Evolutionary conservation across 139 green algal species (phyloP).

Genomic region (Haematococcus lacustris): DNA sequence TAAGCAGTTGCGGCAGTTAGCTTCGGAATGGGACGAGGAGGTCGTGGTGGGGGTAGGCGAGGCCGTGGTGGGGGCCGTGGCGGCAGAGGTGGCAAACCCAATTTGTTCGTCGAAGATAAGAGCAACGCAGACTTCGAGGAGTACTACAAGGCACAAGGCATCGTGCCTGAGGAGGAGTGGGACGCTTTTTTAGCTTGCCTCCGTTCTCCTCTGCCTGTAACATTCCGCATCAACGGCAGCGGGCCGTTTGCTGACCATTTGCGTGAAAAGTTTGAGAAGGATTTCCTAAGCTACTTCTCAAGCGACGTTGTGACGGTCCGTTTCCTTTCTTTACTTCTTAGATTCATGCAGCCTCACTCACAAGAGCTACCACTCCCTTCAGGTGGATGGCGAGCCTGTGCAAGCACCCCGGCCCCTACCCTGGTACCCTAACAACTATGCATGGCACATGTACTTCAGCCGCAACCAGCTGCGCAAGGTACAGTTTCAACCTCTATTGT

Average conservation of each 20-base stretch:
- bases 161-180: conserved; percentile 81
- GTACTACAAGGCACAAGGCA: conserved; percentile 61
- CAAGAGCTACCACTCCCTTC: background rate
- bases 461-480: conserved; percentile 81
- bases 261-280: conserved; percentile 55
- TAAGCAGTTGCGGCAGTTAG: too few species aligned
- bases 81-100: background rate
- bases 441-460: conserved; percentile 87
- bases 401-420: conserved; percentile 59
- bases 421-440: conserved; percentile 93
- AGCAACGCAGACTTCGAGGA: conserved; percentile 57
- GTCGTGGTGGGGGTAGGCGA: background rate
- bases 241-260: conserved; percentile 74
- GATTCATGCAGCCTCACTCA: background rate
- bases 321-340: background rate
- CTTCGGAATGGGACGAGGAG: too few species aligned
- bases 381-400: conserved; percentile 15
- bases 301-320: conserved; percentile 33
- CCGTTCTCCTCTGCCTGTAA: conserved; percentile 74
- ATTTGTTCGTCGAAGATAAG: conserved; percentile 14
- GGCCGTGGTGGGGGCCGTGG: background rate
- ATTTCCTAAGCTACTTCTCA: conserved; percentile 64
- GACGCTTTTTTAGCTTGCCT: conserved; percentile 76
- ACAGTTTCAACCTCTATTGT: too few species aligned
- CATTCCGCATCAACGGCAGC: conserved; percentile 96